Evolutionary conservation across 495 filamentous ascomycete species (phyloP).

Genomic region (Penicillium coprophilum): DNA sequence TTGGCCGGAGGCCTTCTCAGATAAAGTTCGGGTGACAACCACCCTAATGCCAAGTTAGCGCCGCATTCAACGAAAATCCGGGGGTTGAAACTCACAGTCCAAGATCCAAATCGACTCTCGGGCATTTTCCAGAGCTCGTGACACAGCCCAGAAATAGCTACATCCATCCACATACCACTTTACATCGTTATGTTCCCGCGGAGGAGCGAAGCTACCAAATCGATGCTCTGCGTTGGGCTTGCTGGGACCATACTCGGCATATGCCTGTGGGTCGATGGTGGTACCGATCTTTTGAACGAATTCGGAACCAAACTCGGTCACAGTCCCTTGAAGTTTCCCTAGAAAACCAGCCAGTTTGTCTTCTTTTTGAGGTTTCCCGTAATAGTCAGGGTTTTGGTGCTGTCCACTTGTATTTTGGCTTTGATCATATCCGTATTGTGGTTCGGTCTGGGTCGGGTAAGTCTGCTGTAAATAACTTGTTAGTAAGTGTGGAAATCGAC

Average conservation of each 20-base stretch:
- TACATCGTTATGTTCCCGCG: slow-evolving; percentile 59
- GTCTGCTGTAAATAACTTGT: slow-evolving; percentile 9
- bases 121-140: slow-evolving; percentile 78
- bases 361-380: slow-evolving; percentile 39
- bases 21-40: slow-evolving; percentile 88
- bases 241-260: slow-evolving; percentile 46
- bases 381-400: slow-evolving; percentile 23
- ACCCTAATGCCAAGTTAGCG: slow-evolving; percentile 53
- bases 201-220: slow-evolving; percentile 79
- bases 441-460: slow-evolving; percentile 20
- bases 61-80: not conserved
- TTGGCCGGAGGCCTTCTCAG: slow-evolving; percentile 79
- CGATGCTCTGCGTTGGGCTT: slow-evolving; percentile 58
- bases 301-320: slow-evolving; percentile 51
- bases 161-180: slow-evolving; percentile 97
- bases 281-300: slow-evolving; percentile 50
- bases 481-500: not conserved
- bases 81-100: slow-evolving; percentile 44
- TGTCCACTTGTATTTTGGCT: slow-evolving; percentile 14
- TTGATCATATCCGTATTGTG: slow-evolving; percentile 18
- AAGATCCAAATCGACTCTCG: slow-evolving; percentile 86
- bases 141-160: slow-evolving; percentile 89
- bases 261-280: slow-evolving; percentile 51
- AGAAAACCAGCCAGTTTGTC: slow-evolving; percentile 53
- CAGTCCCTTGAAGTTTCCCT: slow-evolving; percentile 55